Base-by-base conservation (phyloP, 1,284 basidiomycete species). In the Heliocybe sulcata region DNA sequence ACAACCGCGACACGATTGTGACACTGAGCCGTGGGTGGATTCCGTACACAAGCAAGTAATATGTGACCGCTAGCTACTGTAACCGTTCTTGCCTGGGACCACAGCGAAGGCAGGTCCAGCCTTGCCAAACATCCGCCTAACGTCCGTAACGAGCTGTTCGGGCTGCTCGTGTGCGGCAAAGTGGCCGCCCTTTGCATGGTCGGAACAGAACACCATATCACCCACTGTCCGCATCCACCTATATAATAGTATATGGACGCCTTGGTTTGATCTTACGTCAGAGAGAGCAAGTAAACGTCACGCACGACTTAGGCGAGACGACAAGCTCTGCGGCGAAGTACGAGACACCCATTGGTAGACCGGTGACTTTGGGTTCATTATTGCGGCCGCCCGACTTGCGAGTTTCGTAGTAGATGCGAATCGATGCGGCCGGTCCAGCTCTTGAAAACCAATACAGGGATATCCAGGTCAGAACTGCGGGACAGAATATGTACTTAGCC, bases 381-480 rank as follows among this genome's bases (percentile, higher is more conserved):
- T 27, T 48, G 35, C 23, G 25, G 31, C 54, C 54, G 1, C 29
- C 55, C 9, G 50, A 45, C 9, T 58, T 45, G 1, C 35, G 51
- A 12, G 60, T 49, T 59, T 74, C 72, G 57, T 69, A 71, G 57
- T 75, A 75, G 45, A 31, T 51, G 27, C 49, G 20, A 9, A 25
- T 9, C n/a, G 49, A 26, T 10, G 49, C 22, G 14, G 49, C 20
- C 14, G 49, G 49, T 16, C 20, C 27, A 25, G 14, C 27, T 51
- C 49, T 11, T 51, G 49, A 51, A 51, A 51, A 31, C 49, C 49
- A 69, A 60, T 72, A 74, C n/a, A 74, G 63, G 2, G 70, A 72
- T 14, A 74, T 59, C 72, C 72, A 74, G 2, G 68, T 69, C 31
- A 75, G 55, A 8, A 74, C 73, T 74, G 38, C 14, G 25, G 20